A percentile compares a stretch with the other conserved stretches of the same genome.
Evolutionary conservation across 2,329 filamentous ascomycete species (phyloP).

Genomic region (Orbilia oligospora): DNA sequence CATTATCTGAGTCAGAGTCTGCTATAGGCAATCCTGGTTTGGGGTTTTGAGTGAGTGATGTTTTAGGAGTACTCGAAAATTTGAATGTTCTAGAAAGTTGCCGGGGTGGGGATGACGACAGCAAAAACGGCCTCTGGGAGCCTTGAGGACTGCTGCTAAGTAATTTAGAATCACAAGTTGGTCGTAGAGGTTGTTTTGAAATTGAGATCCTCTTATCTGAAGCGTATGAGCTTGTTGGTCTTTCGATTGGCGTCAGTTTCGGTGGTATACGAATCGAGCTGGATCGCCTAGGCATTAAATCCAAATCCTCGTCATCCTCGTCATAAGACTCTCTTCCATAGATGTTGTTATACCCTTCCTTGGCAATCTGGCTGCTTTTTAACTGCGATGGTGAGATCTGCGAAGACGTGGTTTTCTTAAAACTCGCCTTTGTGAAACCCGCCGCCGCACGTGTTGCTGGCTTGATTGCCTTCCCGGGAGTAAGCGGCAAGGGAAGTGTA

Average conservation of each 20-base stretch:
- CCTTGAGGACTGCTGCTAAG: conserved; percentile 7
- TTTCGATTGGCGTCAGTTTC: neutral
- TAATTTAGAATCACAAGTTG: neutral
- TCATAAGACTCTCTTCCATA: conserved; percentile 17
- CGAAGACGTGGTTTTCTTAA: conserved; percentile 46
- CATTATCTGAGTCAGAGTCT: conserved; percentile 51
- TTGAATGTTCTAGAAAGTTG: conserved; percentile 17
- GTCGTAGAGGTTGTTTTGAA: conserved; percentile 29
- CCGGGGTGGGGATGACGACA: conserved; percentile 21
- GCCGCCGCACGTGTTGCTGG: conserved; percentile 54
- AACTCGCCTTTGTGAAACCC: conserved; percentile 51
- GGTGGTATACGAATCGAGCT: neutral
- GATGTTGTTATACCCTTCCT: conserved; percentile 25
- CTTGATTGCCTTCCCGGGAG: conserved; percentile 36
- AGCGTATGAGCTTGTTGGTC: conserved; percentile 9
- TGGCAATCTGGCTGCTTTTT: conserved; percentile 24
- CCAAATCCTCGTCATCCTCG: conserved; percentile 48
- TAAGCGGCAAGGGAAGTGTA: conserved; percentile 37
- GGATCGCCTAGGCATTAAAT: conserved; percentile 28
- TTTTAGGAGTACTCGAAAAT: neutral
- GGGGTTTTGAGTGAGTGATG: neutral
- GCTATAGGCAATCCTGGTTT: neutral
- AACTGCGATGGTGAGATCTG: conserved; percentile 38
- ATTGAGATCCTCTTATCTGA: conserved; percentile 15
- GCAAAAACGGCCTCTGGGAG: neutral